Conservation (phyloP, 1,284 basidiomycete genomes). For the Flammula alnicola region DNA sequence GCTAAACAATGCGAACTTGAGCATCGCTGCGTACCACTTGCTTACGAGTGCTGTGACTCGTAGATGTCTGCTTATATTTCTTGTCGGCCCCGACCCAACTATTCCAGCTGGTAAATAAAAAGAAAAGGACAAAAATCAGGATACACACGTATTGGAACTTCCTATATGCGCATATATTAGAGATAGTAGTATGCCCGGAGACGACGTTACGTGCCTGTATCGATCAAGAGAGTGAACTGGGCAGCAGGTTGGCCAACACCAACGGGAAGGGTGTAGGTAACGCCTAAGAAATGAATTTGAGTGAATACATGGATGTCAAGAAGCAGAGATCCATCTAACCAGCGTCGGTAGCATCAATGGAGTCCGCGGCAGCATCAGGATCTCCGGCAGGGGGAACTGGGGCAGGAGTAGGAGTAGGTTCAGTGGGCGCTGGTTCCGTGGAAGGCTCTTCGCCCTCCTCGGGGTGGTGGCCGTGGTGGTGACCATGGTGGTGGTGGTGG, state of each 20-base stretch:
- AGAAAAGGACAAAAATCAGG: neutral
- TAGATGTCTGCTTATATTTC: slow-evolving; percentile 44
- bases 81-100: slow-evolving; percentile 60
- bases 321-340: slow-evolving; percentile 35
- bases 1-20: neutral
- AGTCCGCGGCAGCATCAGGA: slow-evolving; percentile 25
- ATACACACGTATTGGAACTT: slow-evolving; percentile 36
- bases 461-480: slow-evolving; percentile 24
- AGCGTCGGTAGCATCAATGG: slow-evolving; percentile 59
- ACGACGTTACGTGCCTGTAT: slow-evolving; percentile 44
- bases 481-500: slow-evolving; percentile 28
- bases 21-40: slow-evolving; percentile 36
- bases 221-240: slow-evolving; percentile 51
- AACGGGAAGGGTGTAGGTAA: slow-evolving; percentile 38
- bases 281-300: slow-evolving; percentile 23
- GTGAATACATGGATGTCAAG: slow-evolving; percentile 6
- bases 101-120: slow-evolving; percentile 2
- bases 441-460: slow-evolving; percentile 8
- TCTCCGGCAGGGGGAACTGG: slow-evolving; percentile 27
- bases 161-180: slow-evolving; percentile 33
- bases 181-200: neutral
- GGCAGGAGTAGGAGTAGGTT: slow-evolving; percentile 11
- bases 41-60: slow-evolving; percentile 47
- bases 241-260: slow-evolving; percentile 23
- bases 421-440: slow-evolving; percentile 5